A percentile compares a stretch with the other conserved stretches of the same genome.
Conservation (phyloP, 495 filamentous ascomycete genomes). For the Mytilinidion resinicola region DNA sequence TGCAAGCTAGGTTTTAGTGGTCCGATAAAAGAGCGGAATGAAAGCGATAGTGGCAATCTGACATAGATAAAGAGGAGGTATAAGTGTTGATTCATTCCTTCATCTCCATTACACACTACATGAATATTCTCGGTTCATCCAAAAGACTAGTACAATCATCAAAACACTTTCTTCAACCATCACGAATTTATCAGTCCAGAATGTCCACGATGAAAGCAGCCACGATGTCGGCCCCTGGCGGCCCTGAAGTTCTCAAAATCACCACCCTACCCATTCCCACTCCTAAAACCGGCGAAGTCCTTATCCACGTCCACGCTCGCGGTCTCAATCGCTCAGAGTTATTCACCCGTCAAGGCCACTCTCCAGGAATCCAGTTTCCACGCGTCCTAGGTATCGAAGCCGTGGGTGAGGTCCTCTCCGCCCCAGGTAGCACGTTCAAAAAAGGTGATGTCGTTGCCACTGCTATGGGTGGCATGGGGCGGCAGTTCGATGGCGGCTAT, state of each 20-base stretch:
- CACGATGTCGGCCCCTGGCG: conserved; percentile 27
- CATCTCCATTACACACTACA: no score
- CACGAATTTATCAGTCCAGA: not conserved
- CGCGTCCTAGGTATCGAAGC: conserved; percentile 49
- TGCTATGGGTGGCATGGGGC: conserved; percentile 49
- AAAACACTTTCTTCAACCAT: no score
- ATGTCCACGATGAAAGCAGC: conserved; percentile 33
- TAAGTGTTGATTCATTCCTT: no score
- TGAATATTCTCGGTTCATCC: no score
- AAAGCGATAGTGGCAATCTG: no score
- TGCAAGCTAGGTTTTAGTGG: no score
- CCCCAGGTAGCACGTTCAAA: conserved; percentile 40
- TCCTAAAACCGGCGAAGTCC: conserved; percentile 36
- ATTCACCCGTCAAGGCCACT: conserved; percentile 50
- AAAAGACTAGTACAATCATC: no score
- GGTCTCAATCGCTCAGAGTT: conserved; percentile 53
- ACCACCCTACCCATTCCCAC: conserved; percentile 28
- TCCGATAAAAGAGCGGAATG: no score
- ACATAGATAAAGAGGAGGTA: no score
- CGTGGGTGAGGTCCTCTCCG: conserved; percentile 40
- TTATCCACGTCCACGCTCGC: conserved; percentile 46
- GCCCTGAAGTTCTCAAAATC: conserved; percentile 29
- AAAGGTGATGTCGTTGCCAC: conserved; percentile 44
- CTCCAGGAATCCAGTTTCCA: conserved; percentile 41
- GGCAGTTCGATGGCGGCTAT: conserved; percentile 49